phyloP scores from a whole-genome alignment of 176 grass and related monocot genomes.

The Triticum urartu region DNA sequence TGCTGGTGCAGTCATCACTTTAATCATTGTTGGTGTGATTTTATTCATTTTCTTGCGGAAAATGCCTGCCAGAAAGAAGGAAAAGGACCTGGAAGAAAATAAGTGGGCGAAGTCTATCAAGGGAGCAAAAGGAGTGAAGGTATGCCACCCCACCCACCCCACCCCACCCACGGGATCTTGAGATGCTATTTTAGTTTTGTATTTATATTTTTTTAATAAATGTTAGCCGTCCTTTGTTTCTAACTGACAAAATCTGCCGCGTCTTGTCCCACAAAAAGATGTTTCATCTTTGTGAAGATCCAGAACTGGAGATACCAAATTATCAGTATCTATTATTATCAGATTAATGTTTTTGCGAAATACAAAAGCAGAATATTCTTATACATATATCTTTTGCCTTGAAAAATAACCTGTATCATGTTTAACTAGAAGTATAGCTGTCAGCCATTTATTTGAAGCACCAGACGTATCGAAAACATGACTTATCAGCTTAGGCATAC shows the following conservation, averaged over 20 bases:
- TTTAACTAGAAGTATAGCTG: not conserved
- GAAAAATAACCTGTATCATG: not conserved
- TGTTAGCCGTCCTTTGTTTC: not conserved
- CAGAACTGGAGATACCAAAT: not conserved
- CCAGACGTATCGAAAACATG: not conserved
- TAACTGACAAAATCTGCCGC: not conserved
- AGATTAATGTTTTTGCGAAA: not conserved
- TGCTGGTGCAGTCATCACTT: constrained; percentile 62
- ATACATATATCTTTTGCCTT: not conserved
- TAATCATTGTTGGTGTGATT: constrained; percentile 54
- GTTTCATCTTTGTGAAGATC: not conserved
- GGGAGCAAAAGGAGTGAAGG: constrained; percentile 80
- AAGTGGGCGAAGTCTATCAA: constrained; percentile 95
- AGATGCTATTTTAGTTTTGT: not conserved
- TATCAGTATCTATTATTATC: not conserved
- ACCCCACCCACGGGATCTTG: not conserved
- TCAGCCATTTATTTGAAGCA: not conserved
- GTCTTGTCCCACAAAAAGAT: not conserved
- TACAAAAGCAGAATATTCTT: not conserved
- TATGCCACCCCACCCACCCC: constrained; percentile 9
- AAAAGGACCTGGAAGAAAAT: constrained; percentile 87
- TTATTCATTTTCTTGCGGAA: constrained; percentile 73
- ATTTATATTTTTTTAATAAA: not conserved
- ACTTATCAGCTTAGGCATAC: not conserved
- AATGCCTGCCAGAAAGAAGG: constrained; percentile 73